Evolutionary conservation across 441 rosid genomes (phyloP).

Genomic region (Arabidopsis lyrata): DNA sequence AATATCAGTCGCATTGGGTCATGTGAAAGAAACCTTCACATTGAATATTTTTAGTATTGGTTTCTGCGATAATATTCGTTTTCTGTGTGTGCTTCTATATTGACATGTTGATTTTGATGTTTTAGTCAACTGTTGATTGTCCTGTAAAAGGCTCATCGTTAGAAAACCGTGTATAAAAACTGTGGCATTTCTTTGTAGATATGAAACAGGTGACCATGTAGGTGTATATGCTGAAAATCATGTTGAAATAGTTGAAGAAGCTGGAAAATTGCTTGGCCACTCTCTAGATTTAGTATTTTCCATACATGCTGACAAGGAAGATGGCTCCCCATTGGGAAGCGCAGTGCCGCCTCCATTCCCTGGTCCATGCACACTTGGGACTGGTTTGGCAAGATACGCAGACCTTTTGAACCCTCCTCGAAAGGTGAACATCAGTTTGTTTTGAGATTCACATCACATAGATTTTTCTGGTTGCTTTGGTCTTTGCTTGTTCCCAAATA

Average conservation of each 20-base stretch:
- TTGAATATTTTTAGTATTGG: not conserved
- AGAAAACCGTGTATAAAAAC: not conserved
- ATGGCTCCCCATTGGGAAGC: constrained; percentile 72
- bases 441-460: constrained; percentile 4
- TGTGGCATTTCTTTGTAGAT: constrained; percentile 52
- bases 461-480: constrained; percentile 19
- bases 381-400: constrained; percentile 76
- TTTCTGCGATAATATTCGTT: not conserved
- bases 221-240: constrained; percentile 82
- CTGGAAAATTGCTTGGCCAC: constrained; percentile 72
- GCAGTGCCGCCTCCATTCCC: constrained; percentile 83
- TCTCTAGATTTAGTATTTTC: constrained; percentile 77
- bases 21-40: not conserved
- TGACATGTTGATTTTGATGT: not conserved
- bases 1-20: not conserved
- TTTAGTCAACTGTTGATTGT: constrained; percentile 1
- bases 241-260: constrained; percentile 81
- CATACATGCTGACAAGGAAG: constrained; percentile 70
- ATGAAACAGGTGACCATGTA: constrained; percentile 95
- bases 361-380: constrained; percentile 79
- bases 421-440: constrained; percentile 57
- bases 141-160: not conserved
- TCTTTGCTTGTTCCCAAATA: constrained; percentile 22
- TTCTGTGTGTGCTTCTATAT: not conserved
- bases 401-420: constrained; percentile 87